Conservation (phyloP, 768 basidiomycete genomes). For the Mycena sanguinolenta region DNA sequence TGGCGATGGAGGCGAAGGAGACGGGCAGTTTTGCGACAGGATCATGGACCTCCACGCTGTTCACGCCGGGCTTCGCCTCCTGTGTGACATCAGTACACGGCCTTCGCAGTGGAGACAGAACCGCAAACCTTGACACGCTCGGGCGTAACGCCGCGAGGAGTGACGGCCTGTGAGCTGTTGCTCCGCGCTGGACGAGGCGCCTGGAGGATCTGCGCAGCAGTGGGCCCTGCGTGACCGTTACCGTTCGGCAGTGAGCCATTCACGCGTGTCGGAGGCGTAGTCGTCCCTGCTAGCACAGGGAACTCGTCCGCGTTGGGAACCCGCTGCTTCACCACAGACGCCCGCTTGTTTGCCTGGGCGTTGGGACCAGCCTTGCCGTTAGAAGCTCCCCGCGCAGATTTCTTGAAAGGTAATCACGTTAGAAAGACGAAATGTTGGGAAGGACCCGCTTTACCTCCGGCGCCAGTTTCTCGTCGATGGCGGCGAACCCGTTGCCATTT, state of each 20-base stretch:
- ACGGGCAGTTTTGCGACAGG: slow-evolving; percentile 66
- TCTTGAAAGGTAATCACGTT: slow-evolving; percentile 6
- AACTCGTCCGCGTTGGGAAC: slow-evolving; percentile 95
- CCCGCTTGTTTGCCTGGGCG: slow-evolving; percentile 51
- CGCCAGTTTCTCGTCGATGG: slow-evolving; percentile 73
- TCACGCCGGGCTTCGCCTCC: slow-evolving; percentile 37
- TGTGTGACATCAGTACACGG: slow-evolving; percentile 41
- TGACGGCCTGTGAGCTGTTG: slow-evolving; percentile 65
- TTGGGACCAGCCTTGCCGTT: slow-evolving; percentile 23
- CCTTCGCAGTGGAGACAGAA: slow-evolving; percentile 26
- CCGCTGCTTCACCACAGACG: slow-evolving; percentile 70
- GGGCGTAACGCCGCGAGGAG: slow-evolving; percentile 66
- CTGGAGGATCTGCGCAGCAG: slow-evolving; percentile 91
- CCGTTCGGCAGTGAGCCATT: slow-evolving; percentile 61
- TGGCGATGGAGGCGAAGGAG: slow-evolving; percentile 79
- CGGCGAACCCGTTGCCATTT: slow-evolving; percentile 58
- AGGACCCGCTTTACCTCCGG: slow-evolving; percentile 63
- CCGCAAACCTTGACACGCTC: slow-evolving; percentile 59
- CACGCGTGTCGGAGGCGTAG: slow-evolving; percentile 71
- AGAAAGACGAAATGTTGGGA: slow-evolving; percentile 16
- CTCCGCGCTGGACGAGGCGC: slow-evolving; percentile 80
- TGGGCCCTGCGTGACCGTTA: slow-evolving; percentile 65
- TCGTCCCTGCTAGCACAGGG: slow-evolving; percentile 84
- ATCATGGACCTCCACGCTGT: slow-evolving; percentile 39
- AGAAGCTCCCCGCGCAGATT: slow-evolving; percentile 20